Conservation (phyloP, 257 asterid genomes). For the Avicennia marina region DNA sequence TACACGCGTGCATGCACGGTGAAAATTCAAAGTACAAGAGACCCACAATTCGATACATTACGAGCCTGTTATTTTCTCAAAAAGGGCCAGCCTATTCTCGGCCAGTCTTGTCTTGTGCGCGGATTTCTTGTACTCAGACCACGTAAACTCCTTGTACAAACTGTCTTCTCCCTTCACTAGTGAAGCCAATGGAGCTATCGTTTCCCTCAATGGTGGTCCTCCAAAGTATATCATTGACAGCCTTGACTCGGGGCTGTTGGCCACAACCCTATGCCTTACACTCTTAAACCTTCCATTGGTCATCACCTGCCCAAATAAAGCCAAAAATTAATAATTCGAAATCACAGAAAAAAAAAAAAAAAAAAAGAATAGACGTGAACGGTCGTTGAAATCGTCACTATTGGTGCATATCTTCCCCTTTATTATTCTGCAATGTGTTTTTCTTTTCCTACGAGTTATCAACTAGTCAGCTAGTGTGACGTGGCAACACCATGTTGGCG, state of each 20-base stretch:
- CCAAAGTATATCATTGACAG: constrained; percentile 69
- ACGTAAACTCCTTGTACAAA: constrained; percentile 61
- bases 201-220: constrained; percentile 63
- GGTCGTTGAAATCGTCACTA: too few relatives aligned
- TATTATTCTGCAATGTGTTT: too few relatives aligned
- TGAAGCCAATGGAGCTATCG: constrained; percentile 56
- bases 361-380: too few relatives aligned
- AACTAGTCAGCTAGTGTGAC: too few relatives aligned
- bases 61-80: constrained; percentile 49
- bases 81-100: constrained; percentile 49
- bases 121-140: constrained; percentile 63
- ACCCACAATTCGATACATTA: too few relatives aligned
- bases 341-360: too few relatives aligned
- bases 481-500: too few relatives aligned
- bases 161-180: constrained; percentile 43
- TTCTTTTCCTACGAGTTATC: too few relatives aligned
- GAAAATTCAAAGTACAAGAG: too few relatives aligned
- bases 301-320: constrained; percentile 41
- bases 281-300: constrained; percentile 63
- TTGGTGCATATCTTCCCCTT: too few relatives aligned
- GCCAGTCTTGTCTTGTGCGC: constrained; percentile 47
- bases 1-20: too few relatives aligned
- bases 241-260: constrained; percentile 47
- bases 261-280: constrained; percentile 48
- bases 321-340: too few relatives aligned